Base-by-base conservation (phyloP, 345 rosid species). In the Ailanthus altissimus region DNA sequence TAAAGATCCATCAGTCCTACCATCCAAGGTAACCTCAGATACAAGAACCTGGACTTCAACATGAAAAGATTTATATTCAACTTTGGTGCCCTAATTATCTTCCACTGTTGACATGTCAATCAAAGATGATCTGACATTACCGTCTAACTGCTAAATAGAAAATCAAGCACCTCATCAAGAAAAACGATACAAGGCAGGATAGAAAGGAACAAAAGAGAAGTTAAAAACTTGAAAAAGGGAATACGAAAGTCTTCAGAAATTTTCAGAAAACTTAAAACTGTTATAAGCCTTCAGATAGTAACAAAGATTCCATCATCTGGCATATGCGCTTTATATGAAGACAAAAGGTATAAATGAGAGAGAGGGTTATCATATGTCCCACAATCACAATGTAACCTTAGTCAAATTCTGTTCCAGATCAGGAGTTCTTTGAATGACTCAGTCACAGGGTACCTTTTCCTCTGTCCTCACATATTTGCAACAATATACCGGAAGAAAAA, bases 1-100 rank as follows among this genome's bases (percentile, higher is more conserved):
- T 3, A 62, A 71, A 50, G 57, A 65, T 60, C 61, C 70, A 59
- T 18, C 46, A 51, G 38, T 74, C 63, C 14, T 6, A 63, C 36
- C 20, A 74, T 47, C 28, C 70, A 62, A 50, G 28, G 51, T 59
- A 45, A 74, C 32, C 56, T 61, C 26, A 18, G 40, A 18, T 26
- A 60, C 47, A 62, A 47, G 68, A 23, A 18, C 8, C n/a, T 32
- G 32, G 15, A 3, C 36, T 36, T 40, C 38, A 36, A 20, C 13
- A 51, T 1, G 21, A 50, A 14, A 38, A 14, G 40, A 58, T 45
- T 0, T 46, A 51, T 36, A 45, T 71, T 71, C 38, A 23, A 58
- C 74, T 47, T 21, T 5, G 9, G 64, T 54, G 36, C n/a, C 18
- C 5, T 57, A 40, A 54, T 36, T 18, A 2, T 18, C 56, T 21